Conservation (phyloP, 805 yeast genomes). For the Lipomyces lipofer region DNA sequence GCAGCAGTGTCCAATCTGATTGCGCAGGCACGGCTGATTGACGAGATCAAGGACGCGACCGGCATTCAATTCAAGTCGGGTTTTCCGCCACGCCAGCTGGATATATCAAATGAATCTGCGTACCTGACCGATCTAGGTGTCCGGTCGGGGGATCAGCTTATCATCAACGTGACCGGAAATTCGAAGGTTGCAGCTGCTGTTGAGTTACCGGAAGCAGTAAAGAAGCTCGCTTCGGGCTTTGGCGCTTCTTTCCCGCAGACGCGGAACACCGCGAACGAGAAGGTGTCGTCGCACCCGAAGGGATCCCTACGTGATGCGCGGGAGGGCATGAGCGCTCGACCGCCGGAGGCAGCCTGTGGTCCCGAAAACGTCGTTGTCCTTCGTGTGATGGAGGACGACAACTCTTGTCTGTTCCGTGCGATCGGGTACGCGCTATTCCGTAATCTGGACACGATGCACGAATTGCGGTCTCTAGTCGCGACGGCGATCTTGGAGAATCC, state of each 20-base stretch:
- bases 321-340: slow-evolving; percentile 1
- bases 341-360: slow-evolving; percentile 26
- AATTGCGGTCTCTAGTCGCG: slow-evolving; percentile 56
- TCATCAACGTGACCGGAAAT: slow-evolving; percentile 39
- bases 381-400: slow-evolving; percentile 70
- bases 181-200: too few relatives aligned
- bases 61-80: slow-evolving; percentile 46
- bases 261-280: background rate
- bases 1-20: slow-evolving; percentile 42
- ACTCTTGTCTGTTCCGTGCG: slow-evolving; percentile 73
- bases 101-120: slow-evolving; percentile 34
- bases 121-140: slow-evolving; percentile 49
- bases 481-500: slow-evolving; percentile 47
- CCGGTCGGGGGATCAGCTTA: slow-evolving; percentile 59
- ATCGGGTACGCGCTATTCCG: slow-evolving; percentile 54
- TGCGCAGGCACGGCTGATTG: slow-evolving; percentile 13
- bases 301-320: background rate
- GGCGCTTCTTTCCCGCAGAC: background rate
- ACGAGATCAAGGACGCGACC: slow-evolving; percentile 34
- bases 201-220: slow-evolving; percentile 5
- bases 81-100: slow-evolving; percentile 59
- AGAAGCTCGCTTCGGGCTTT: background rate
- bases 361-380: slow-evolving; percentile 42
- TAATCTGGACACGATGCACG: slow-evolving; percentile 47
- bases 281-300: background rate